Conservation (phyloP, 768 basidiomycete genomes). For the Suillus spraguei region DNA sequence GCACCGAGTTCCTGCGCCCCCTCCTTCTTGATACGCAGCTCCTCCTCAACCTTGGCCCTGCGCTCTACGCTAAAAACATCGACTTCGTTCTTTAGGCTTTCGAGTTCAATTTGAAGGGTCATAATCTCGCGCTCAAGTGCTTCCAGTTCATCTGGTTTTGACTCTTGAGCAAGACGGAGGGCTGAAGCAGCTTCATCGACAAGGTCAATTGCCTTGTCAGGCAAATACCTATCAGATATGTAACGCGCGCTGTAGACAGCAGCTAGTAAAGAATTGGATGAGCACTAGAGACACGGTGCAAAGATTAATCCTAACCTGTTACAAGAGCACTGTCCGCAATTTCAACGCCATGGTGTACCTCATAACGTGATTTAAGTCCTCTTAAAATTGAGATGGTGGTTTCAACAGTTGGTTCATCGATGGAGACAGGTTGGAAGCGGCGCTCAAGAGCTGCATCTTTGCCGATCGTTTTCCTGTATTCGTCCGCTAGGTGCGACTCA, state of each 20-base stretch:
- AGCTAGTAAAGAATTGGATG: conserved; percentile 43
- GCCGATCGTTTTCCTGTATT: conserved; percentile 88
- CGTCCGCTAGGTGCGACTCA: conserved; percentile 55
- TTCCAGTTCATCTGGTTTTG: conserved; percentile 85
- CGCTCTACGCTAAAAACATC: conserved; percentile 85
- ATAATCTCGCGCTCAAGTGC: conserved; percentile 80
- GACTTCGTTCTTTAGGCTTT: conserved; percentile 85
- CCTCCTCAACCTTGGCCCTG: conserved; percentile 62
- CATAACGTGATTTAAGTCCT: conserved; percentile 82
- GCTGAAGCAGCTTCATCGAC: conserved; percentile 93
- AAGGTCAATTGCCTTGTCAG: conserved; percentile 91
- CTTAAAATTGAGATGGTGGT: conserved; percentile 86
- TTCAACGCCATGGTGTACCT: conserved; percentile 93
- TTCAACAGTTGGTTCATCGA: conserved; percentile 87
- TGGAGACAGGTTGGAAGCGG: conserved; percentile 87
- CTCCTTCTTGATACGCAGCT: conserved; percentile 60
- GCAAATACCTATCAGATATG: conserved; percentile 84
- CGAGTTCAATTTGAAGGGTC: conserved; percentile 87
- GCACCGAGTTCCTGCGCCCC: conserved; percentile 62
- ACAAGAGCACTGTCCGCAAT: conserved; percentile 89
- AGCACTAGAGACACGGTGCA: not conserved
- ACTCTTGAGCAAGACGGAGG: conserved; percentile 85
- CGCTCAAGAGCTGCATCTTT: conserved; percentile 92
- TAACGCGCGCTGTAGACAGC: conserved; percentile 85
- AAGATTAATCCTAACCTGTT: conserved; percentile 52